These are phyloP conservation scores for Alternaria hordeiaustralica DNA, from an alignment of 2,329 filamentous ascomycete genomes.

Conservation along the genomic window DNA sequence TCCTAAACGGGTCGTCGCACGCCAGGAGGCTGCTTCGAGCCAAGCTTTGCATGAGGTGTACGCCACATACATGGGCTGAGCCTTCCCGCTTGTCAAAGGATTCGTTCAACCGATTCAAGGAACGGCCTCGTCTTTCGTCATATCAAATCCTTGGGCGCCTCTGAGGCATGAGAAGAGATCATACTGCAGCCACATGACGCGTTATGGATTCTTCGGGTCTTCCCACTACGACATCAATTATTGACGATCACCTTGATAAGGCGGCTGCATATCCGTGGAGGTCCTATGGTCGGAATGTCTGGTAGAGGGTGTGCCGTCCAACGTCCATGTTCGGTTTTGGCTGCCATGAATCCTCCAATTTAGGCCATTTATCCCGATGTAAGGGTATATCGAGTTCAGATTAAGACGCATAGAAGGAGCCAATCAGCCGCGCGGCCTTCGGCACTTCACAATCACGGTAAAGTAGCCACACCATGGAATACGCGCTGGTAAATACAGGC, in stretches of 20 bases:
- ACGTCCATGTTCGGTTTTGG: background rate
- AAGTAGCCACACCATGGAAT: slow-evolving; percentile 18
- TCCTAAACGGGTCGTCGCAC: slow-evolving; percentile 9
- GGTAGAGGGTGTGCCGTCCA: background rate
- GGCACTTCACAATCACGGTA: slow-evolving; percentile 25
- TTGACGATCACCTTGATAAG: background rate
- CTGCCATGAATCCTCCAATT: slow-evolving; percentile 3
- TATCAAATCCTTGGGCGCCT: background rate
- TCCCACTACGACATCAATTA: background rate
- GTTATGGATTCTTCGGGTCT: background rate
- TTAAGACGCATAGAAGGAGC: slow-evolving; percentile 20
- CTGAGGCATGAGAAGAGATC: background rate
- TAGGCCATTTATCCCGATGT: slow-evolving; percentile 17
- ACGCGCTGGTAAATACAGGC: slow-evolving; percentile 12
- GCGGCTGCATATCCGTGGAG: background rate
- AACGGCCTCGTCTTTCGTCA: slow-evolving; percentile 3
- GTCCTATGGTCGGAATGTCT: background rate
- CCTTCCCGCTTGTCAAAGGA: slow-evolving; percentile 3
- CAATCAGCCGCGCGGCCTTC: slow-evolving; percentile 22
- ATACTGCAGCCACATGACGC: slow-evolving; percentile 16
- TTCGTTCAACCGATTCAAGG: slow-evolving; percentile 4
- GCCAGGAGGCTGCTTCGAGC: slow-evolving; percentile 3
- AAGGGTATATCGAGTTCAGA: slow-evolving; percentile 28
- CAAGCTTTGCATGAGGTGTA: slow-evolving; percentile 8
- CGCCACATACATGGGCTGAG: slow-evolving; percentile 14